Evolutionary conservation across 331 rosid genomes (phyloP).

Genomic region (Malus hybrid): DNA sequence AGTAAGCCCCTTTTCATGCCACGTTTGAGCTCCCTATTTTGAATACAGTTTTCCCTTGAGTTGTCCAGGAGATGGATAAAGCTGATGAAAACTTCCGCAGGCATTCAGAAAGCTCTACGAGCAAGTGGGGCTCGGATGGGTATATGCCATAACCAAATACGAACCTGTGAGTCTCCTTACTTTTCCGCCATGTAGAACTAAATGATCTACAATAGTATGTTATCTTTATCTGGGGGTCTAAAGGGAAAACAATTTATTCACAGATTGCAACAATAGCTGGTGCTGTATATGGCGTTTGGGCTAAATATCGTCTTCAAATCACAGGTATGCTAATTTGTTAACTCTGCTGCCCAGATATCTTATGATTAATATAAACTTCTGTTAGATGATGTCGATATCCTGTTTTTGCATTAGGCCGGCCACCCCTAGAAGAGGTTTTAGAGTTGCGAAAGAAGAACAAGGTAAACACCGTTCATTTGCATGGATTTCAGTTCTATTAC

Average conservation of each 20-base stretch:
- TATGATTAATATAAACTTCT: background rate
- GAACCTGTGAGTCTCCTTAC: conserved; percentile 53
- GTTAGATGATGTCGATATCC: background rate
- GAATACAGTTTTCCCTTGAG: background rate
- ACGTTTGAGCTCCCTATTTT: background rate
- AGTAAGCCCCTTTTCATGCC: conserved; percentile 36
- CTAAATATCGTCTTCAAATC: conserved; percentile 80
- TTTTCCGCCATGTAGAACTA: background rate
- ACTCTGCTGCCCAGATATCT: background rate
- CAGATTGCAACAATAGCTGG: conserved; percentile 65
- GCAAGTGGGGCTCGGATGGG: conserved; percentile 88
- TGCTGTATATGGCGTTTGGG: conserved; percentile 66
- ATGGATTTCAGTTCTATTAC: background rate
- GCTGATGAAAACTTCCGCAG: conserved; percentile 32
- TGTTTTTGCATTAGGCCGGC: conserved; percentile 53
- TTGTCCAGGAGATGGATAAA: background rate
- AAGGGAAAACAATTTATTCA: conserved; percentile 4
- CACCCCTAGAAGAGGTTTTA: conserved; percentile 65
- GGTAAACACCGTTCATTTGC: conserved; percentile 27
- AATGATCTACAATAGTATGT: background rate
- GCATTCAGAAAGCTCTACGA: conserved; percentile 84
- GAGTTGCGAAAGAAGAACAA: conserved; percentile 49
- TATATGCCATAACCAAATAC: conserved; percentile 76
- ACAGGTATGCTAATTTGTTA: conserved; percentile 43
- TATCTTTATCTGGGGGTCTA: background rate